These are phyloP conservation scores for Neoscytalidium dimidiatum DNA, from an alignment of 2,329 filamentous ascomycete species.

Conservation along the genomic window DNA sequence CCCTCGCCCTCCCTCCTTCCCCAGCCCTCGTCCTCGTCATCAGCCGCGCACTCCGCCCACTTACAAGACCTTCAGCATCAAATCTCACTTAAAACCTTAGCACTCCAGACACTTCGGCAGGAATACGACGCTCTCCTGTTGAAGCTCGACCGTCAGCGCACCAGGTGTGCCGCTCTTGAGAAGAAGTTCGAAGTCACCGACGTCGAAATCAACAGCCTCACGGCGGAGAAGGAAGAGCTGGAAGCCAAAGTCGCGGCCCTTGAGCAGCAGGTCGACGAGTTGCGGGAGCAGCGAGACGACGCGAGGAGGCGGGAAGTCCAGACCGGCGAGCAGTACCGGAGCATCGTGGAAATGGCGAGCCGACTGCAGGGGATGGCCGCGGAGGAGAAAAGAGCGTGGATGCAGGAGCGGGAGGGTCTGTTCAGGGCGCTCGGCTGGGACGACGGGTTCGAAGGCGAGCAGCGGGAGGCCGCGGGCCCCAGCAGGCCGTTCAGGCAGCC, in stretches of 20 bases:
- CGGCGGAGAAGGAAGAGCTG: conserved; percentile 53
- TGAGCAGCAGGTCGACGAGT: conserved; percentile 52
- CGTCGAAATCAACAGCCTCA: conserved; percentile 50
- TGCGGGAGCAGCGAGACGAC: conserved; percentile 51
- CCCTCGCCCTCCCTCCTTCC: conserved; percentile 10
- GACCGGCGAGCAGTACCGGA: conserved; percentile 52
- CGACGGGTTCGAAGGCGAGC: conserved; percentile 22
- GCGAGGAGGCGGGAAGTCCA: conserved; percentile 43
- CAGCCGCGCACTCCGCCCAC: conserved; percentile 41
- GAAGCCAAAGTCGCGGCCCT: conserved; percentile 49
- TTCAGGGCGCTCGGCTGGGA: conserved; percentile 37
- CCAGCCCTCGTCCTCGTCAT: conserved; percentile 8
- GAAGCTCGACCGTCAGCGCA: conserved; percentile 53
- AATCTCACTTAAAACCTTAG: conserved; percentile 55
- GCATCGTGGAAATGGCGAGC: conserved; percentile 53
- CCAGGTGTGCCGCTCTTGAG: conserved; percentile 52
- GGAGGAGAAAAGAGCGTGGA: conserved; percentile 46
- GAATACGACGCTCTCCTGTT: conserved; percentile 57
- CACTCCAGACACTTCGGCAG: conserved; percentile 54
- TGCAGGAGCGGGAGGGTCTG: conserved; percentile 40
- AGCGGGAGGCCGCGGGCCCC: conserved; percentile 19
- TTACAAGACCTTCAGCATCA: conserved; percentile 56
- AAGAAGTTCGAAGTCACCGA: conserved; percentile 42
- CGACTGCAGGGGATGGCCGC: conserved; percentile 46
- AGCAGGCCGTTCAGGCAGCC: background rate